Percentiles rank a stretch among this genome's conserved stretches.
These are phyloP conservation scores for Moniliella sp. DNA, from an alignment of 1,284 basidiomycete species.

Conservation along the genomic window DNA sequence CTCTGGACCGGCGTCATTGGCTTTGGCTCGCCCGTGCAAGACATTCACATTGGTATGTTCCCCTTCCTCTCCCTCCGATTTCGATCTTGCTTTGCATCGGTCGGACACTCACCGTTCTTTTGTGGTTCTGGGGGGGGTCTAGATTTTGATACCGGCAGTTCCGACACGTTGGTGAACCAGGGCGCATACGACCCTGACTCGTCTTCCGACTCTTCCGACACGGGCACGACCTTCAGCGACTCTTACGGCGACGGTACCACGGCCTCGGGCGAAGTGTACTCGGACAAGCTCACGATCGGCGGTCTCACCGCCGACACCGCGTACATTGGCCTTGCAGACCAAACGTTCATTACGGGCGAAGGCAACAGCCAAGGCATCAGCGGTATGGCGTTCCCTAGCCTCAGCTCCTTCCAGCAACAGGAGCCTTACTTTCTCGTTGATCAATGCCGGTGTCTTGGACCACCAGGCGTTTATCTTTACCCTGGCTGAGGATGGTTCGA, in stretches of 20 bases:
- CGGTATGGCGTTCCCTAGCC: conserved; percentile 20
- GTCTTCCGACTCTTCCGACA: neutral
- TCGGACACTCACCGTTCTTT: too few relatives aligned
- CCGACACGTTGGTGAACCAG: conserved; percentile 1
- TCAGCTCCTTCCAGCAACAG: neutral
- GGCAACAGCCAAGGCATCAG: conserved; percentile 29
- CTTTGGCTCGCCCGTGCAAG: neutral
- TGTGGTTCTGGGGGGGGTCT: too few relatives aligned
- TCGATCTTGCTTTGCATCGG: too few relatives aligned
- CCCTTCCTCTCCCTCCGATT: too few relatives aligned
- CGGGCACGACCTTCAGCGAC: neutral
- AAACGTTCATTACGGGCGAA: conserved; percentile 13
- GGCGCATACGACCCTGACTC: conserved; percentile 1
- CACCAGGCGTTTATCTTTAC: conserved; percentile 42
- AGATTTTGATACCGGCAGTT: neutral
- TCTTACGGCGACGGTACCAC: conserved; percentile 38
- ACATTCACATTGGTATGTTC: too few relatives aligned
- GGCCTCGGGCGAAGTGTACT: conserved; percentile 40
- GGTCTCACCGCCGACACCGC: conserved; percentile 29
- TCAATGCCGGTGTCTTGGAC: conserved; percentile 3
- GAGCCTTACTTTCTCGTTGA: neutral
- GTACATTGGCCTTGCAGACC: conserved; percentile 33
- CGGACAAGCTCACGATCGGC: conserved; percentile 38
- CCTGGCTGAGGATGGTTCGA: conserved; percentile 40
- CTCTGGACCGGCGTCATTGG: neutral